Percentiles rank a stretch among this genome's conserved stretches.
These are phyloP conservation scores for Paraleonurus japonicus DNA, from an alignment of 257 asterid species.

Conservation along the genomic window DNA sequence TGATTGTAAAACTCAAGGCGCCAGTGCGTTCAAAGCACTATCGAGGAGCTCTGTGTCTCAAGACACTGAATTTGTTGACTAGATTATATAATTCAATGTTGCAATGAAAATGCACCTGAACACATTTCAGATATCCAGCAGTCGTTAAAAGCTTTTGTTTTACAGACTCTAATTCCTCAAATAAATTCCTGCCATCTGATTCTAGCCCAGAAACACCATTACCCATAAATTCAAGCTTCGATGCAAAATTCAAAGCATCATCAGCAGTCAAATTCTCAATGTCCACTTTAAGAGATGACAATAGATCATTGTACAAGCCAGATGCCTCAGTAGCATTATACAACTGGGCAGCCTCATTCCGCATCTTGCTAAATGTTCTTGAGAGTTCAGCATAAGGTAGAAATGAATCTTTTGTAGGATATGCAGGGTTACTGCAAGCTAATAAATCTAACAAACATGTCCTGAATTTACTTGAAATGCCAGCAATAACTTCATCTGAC, in stretches of 20 bases:
- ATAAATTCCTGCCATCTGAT: constrained; percentile 48
- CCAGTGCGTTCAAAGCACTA: neutral
- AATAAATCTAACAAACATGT: constrained; percentile 67
- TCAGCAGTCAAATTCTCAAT: constrained; percentile 73
- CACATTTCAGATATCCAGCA: constrained; percentile 93
- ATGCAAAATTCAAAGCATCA: constrained; percentile 79
- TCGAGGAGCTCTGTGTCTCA: neutral
- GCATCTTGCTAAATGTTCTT: constrained; percentile 92
- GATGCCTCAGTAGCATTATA: constrained; percentile 59
- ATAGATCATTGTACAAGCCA: constrained; percentile 56
- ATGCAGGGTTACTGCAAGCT: constrained; percentile 87
- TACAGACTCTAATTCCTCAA: constrained; percentile 81
- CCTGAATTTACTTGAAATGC: constrained; percentile 64
- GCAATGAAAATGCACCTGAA: constrained; percentile 62
- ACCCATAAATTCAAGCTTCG: constrained; percentile 53
- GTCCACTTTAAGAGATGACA: constrained; percentile 53
- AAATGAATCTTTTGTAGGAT: constrained; percentile 80
- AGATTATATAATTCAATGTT: neutral
- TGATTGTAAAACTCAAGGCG: neutral
- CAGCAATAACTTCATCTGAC: constrained; percentile 48
- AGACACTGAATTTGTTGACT: neutral
- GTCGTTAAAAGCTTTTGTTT: constrained; percentile 90
- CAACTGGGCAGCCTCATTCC: constrained; percentile 82
- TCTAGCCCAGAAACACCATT: constrained; percentile 47
- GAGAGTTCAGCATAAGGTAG: constrained; percentile 93